These are phyloP conservation scores for Ustanciosporium gigantosporum DNA, from an alignment of 1,284 basidiomycete genomes.

Conservation along the genomic window DNA sequence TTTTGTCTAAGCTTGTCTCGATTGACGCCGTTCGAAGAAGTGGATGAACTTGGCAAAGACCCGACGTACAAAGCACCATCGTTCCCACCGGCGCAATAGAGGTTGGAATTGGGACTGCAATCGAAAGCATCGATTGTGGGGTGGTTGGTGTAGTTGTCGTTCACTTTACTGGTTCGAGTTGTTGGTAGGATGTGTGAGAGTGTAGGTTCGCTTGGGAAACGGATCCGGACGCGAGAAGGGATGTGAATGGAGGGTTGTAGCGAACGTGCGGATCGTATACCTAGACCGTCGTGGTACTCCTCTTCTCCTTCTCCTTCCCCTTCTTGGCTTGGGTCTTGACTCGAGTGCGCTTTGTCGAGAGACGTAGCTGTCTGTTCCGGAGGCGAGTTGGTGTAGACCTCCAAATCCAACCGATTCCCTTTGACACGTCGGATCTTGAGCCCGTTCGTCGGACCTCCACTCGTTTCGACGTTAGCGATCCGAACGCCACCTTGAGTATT, in stretches of 20 bases:
- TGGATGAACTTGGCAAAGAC: not conserved
- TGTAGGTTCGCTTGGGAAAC: constrained; percentile 11
- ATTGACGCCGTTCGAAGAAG: too few relatives aligned
- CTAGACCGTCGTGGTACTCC: not conserved
- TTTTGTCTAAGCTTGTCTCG: not conserved
- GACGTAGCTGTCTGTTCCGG: too few relatives aligned
- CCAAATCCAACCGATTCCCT: constrained; percentile 20
- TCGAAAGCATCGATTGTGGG: constrained; percentile 42
- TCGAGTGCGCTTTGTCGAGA: not conserved
- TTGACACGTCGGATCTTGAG: constrained; percentile 14
- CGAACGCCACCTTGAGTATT: constrained; percentile 45
- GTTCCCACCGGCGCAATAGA: constrained; percentile 37
- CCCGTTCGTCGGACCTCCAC: constrained; percentile 11
- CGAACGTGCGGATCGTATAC: constrained; percentile 11
- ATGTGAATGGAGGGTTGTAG: constrained; percentile 2
- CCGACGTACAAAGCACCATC: constrained; percentile 37
- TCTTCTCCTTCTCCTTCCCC: too few relatives aligned
- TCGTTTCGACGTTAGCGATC: constrained; percentile 11
- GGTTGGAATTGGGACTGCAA: constrained; percentile 12
- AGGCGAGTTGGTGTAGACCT: constrained; percentile 5
- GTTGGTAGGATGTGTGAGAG: constrained; percentile 14
- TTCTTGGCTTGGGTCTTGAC: not conserved
- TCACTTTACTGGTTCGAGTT: constrained; percentile 15
- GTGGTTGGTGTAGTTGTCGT: constrained; percentile 38
- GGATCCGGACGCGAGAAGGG: constrained; percentile 6